Percentiles rank a stretch among this genome's conserved stretches.
Evolutionary conservation across 1,139 yeast genomes (phyloP).

Genomic region (Tardiomyces depauwii): DNA sequence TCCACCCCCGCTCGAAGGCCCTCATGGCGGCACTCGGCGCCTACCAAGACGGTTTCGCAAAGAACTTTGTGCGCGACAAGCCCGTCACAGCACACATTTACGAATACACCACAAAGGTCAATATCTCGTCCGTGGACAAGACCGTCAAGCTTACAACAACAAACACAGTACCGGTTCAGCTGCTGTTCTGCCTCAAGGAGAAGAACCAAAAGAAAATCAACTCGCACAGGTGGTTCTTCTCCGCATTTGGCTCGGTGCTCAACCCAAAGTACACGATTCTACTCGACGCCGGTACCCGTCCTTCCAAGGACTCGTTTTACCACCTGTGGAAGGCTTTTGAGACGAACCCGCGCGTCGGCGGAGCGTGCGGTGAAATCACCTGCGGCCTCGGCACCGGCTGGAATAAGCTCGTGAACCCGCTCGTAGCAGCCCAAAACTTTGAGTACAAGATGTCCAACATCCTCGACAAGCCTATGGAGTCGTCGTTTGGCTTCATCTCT

Average conservation of each 20-base stretch:
- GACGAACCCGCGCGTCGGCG: constrained; percentile 60
- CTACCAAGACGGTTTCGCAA: constrained; percentile 76
- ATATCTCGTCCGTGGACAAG: constrained; percentile 52
- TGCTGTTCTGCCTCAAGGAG: constrained; percentile 69
- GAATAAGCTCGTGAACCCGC: constrained; percentile 50
- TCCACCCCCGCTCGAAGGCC: constrained; percentile 53
- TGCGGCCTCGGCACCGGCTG: constrained; percentile 53
- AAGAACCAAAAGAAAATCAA: constrained; percentile 65
- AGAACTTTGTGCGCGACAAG: constrained; percentile 59
- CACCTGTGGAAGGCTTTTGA: constrained; percentile 68
- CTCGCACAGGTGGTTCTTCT: constrained; percentile 79
- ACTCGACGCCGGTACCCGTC: constrained; percentile 74
- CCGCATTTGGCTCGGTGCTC: constrained; percentile 61
- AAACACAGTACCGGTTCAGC: constrained; percentile 58
- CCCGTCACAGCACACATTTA: constrained; percentile 64
- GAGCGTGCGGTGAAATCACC: constrained; percentile 79
- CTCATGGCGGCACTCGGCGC: constrained; percentile 63
- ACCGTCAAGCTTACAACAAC: constrained; percentile 43
- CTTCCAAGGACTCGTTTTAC: constrained; percentile 60
- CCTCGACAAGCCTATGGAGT: constrained; percentile 74
- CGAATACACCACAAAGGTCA: constrained; percentile 72
- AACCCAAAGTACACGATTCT: constrained; percentile 62
- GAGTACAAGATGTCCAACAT: constrained; percentile 78
- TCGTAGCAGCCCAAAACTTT: constrained; percentile 77
- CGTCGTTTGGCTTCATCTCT: constrained; percentile 70